A percentile compares a stretch with the other conserved stretches of the same genome.
phyloP scores from a whole-genome alignment of 1,139 yeast genomes.

The Waltiozyma sp. region DNA sequence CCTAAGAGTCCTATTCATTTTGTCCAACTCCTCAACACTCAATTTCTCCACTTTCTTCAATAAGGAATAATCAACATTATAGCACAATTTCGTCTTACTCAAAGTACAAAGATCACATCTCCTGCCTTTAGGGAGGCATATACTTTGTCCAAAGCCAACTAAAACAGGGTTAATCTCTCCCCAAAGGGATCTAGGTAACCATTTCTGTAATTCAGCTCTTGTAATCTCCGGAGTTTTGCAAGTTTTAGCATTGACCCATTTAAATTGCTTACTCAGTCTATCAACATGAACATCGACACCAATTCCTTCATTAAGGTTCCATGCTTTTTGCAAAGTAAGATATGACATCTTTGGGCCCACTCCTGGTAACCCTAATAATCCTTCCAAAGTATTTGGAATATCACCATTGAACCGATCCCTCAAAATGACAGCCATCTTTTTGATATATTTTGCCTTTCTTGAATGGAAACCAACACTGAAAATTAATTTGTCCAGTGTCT shows the following conservation, averaged over 20 bases:
- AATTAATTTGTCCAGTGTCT: constrained; percentile 53
- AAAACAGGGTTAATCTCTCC: constrained; percentile 71
- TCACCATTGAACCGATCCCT: constrained; percentile 46
- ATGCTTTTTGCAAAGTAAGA: constrained; percentile 68
- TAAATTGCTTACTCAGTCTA: constrained; percentile 71
- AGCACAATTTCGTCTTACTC: constrained; percentile 40
- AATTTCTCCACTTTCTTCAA: constrained; percentile 25
- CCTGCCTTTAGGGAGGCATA: constrained; percentile 64
- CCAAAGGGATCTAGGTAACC: constrained; percentile 75
- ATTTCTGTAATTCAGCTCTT: constrained; percentile 51
- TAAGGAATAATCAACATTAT: constrained; percentile 36
- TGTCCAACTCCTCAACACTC: constrained; percentile 20
- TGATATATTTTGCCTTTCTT: constrained; percentile 64
- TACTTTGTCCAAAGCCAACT: constrained; percentile 89
- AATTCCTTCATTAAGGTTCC: constrained; percentile 67
- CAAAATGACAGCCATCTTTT: constrained; percentile 47
- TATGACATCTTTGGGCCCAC: constrained; percentile 97
- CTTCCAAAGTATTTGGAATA: constrained; percentile 58
- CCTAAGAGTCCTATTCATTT: constrained; percentile 29
- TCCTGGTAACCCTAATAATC: constrained; percentile 67
- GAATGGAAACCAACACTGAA: constrained; percentile 80
- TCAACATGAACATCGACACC: constrained; percentile 94
- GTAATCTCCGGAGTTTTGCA: constrained; percentile 67
- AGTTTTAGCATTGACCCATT: constrained; percentile 47
- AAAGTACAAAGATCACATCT: constrained; percentile 70